Percentiles rank a stretch among this genome's conserved stretches.
These are phyloP conservation scores for Cyanodermella asteris DNA, from an alignment of 2,329 filamentous ascomycete species.

Conservation along the genomic window DNA sequence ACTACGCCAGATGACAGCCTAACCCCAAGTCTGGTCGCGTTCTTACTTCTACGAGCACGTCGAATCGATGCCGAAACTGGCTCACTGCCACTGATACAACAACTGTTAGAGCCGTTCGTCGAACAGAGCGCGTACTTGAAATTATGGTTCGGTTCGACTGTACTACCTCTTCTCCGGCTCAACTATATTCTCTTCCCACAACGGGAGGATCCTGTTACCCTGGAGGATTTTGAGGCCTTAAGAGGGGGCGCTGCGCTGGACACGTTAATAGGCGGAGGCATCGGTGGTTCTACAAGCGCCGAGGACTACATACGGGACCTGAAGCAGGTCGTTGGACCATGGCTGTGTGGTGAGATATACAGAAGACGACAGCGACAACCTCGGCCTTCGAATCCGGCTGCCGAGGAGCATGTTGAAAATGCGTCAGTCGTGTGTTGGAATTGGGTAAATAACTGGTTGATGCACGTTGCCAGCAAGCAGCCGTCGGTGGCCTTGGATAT, in stretches of 20 bases:
- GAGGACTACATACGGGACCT: slow-evolving; percentile 34
- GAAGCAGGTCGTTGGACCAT: slow-evolving; percentile 36
- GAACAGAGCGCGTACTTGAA: slow-evolving; percentile 28
- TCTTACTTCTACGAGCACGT: slow-evolving; percentile 37
- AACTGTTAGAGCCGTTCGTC: slow-evolving; percentile 36
- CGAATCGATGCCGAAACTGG: slow-evolving; percentile 37
- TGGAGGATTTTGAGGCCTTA: slow-evolving; percentile 31
- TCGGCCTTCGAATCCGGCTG: no score
- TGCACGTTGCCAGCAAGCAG: no score
- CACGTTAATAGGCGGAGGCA: slow-evolving; percentile 19
- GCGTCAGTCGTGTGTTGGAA: no score
- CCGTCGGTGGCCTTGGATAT: no score
- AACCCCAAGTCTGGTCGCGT: slow-evolving; percentile 29
- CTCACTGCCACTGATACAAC: slow-evolving; percentile 31
- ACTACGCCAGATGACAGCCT: slow-evolving; percentile 14
- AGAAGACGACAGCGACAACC: no score
- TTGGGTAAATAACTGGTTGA: no score
- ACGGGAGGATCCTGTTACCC: slow-evolving; percentile 19
- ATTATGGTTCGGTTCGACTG: slow-evolving; percentile 37
- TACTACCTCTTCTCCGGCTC: slow-evolving; percentile 35
- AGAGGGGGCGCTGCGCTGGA: slow-evolving; percentile 30
- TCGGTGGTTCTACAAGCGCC: no score
- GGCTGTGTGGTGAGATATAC: slow-evolving; percentile 37
- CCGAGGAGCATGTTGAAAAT: no score
- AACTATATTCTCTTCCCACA: slow-evolving; percentile 41